These are phyloP conservation scores for Tetradesmus obliquus DNA, from an alignment of 139 green algal genomes.

Conservation along the genomic window DNA sequence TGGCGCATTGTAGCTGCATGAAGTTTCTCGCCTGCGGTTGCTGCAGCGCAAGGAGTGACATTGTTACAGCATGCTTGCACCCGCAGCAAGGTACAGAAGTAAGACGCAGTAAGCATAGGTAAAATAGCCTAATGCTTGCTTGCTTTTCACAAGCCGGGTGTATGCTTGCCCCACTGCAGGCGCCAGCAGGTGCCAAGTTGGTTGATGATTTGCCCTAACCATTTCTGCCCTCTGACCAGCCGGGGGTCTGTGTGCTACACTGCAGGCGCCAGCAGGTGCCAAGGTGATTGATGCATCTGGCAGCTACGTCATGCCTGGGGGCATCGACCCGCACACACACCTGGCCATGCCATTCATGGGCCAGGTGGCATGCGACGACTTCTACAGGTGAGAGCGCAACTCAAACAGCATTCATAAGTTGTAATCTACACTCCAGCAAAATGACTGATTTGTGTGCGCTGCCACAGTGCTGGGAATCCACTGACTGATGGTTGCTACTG, in stretches of 20 bases:
- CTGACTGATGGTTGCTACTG: background rate
- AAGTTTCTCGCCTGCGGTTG: background rate
- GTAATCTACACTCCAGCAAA: background rate
- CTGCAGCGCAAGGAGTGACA: background rate
- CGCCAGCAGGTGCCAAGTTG: conserved; percentile 50
- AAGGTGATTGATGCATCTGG: conserved; percentile 83
- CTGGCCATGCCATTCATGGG: conserved; percentile 98
- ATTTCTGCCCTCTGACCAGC: background rate
- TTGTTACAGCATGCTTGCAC: background rate
- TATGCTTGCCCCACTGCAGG: conserved; percentile 24
- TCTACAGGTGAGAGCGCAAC: conserved; percentile 46
- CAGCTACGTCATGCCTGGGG: conserved; percentile 92
- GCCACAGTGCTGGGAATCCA: too few relatives aligned
- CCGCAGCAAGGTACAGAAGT: too few relatives aligned
- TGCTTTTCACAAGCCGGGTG: too few relatives aligned
- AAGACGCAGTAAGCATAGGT: background rate
- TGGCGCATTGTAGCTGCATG: background rate
- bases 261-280: conserved; percentile 45
- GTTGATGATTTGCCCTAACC: conserved; percentile 71
- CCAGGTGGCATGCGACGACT: conserved; percentile 63
- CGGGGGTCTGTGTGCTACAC: too few relatives aligned
- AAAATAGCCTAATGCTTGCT: too few relatives aligned
- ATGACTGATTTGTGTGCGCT: background rate
- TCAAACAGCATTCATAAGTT: background rate
- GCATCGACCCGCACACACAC: conserved; percentile 98